These are phyloP conservation scores for Corrigiola litoralis DNA, from an alignment of 179 eudicot species.

Conservation along the genomic window DNA sequence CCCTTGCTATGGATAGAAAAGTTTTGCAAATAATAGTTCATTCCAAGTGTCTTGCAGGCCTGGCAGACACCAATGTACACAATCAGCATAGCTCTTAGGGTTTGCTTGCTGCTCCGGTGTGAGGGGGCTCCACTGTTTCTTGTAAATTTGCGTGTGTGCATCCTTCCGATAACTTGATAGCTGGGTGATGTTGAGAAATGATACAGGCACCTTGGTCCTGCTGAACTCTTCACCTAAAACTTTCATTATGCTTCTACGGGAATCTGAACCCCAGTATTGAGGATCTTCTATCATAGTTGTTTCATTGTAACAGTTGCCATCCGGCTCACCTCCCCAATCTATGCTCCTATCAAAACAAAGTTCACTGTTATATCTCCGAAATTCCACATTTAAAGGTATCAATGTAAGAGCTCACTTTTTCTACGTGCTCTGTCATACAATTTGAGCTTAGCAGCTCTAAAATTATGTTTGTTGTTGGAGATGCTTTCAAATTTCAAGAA, in stretches of 20 bases:
- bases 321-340: constrained; percentile 72
- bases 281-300: constrained; percentile 60
- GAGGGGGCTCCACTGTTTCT: constrained; percentile 69
- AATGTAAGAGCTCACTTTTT: no score
- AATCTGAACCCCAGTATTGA: constrained; percentile 69
- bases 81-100: constrained; percentile 76
- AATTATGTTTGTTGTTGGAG: no score
- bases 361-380: not conserved
- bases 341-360: constrained; percentile 40
- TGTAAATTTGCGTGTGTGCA: constrained; percentile 85
- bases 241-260: constrained; percentile 58
- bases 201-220: constrained; percentile 51
- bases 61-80: constrained; percentile 89
- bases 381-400: no score
- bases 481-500: no score
- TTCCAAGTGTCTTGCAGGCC: constrained; percentile 92
- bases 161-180: constrained; percentile 68
- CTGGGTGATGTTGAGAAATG: constrained; percentile 75
- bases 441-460: no score
- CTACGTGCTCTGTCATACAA: not conserved
- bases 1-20: constrained; percentile 54
- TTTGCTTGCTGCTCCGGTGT: constrained; percentile 65
- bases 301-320: constrained; percentile 74
- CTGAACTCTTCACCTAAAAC: constrained; percentile 55
- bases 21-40: constrained; percentile 68